These are phyloP conservation scores for Ogataea allantospora DNA, from an alignment of 805 yeast genomes.

Conservation along the genomic window DNA sequence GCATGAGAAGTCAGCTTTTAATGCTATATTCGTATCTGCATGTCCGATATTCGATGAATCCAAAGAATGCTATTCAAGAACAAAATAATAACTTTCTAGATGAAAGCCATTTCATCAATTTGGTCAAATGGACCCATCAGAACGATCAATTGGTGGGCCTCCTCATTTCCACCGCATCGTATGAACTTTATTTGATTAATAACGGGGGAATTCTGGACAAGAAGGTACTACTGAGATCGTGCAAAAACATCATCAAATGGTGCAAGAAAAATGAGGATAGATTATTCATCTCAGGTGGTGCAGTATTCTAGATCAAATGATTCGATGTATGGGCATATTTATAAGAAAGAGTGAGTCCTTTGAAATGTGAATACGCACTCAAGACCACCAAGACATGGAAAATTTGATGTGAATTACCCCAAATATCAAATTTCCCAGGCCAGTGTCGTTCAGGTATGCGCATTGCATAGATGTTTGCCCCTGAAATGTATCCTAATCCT, in stretches of 20 bases:
- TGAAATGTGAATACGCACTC: constrained; percentile 74
- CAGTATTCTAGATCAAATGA: constrained; percentile 42
- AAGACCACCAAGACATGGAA: constrained; percentile 76
- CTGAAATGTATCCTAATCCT: constrained; percentile 71
- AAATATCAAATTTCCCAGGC: constrained; percentile 64
- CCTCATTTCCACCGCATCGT: constrained; percentile 36
- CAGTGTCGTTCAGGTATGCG: constrained; percentile 71
- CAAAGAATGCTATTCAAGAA: constrained; percentile 16
- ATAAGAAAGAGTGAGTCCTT: constrained; percentile 59
- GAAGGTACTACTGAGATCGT: constrained; percentile 56
- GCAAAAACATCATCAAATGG: constrained; percentile 71
- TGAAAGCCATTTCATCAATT: constrained; percentile 24
- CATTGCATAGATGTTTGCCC: constrained; percentile 76
- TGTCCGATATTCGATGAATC: constrained; percentile 5
- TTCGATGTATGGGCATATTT: constrained; percentile 41
- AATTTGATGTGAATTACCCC: constrained; percentile 84
- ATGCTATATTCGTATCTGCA: constrained; percentile 29
- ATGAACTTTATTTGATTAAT: constrained; percentile 61
- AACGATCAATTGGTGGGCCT: constrained; percentile 28
- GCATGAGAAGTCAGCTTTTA: constrained; percentile 28
- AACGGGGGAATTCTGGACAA: constrained; percentile 55
- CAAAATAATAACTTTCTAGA: constrained; percentile 13
- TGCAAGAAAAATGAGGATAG: constrained; percentile 68
- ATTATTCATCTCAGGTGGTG: constrained; percentile 73
- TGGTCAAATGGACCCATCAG: constrained; percentile 27